Conservation (phyloP, 192 early-diverging fungal species). For the Coemansia sp. region DNA sequence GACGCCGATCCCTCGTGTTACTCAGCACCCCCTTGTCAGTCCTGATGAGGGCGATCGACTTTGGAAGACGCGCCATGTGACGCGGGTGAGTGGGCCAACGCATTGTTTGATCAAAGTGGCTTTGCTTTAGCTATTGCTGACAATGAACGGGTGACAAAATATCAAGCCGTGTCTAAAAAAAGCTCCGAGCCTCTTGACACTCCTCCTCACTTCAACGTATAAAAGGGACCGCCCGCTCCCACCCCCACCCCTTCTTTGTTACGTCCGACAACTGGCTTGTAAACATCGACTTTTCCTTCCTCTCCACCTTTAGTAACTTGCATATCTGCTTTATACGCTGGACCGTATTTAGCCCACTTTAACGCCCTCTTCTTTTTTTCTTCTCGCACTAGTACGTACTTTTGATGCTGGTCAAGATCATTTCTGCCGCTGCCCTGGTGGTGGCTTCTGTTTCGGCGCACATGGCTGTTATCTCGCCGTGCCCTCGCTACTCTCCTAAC, state of each 20-base stretch:
- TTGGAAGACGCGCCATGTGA: background rate
- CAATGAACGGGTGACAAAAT: background rate
- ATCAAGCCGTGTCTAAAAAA: background rate
- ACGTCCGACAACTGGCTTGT: background rate
- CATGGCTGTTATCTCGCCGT: constrained; percentile 45
- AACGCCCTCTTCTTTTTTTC: background rate
- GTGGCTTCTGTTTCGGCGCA: constrained; percentile 51
- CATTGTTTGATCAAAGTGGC: background rate
- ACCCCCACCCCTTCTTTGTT: background rate
- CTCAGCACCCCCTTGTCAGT: background rate
- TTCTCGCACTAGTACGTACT: constrained; percentile 8
- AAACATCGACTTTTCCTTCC: background rate
- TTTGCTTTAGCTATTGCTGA: background rate
- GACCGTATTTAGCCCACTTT: constrained; percentile 7
- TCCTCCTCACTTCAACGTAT: background rate
- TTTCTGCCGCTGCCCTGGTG: constrained; percentile 24
- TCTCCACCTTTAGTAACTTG: background rate
- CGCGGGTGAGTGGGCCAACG: background rate
- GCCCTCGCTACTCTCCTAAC: constrained; percentile 40
- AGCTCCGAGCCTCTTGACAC: background rate
- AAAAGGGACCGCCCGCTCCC: background rate
- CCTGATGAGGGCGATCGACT: background rate
- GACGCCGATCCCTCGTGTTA: background rate
- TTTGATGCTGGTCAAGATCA: constrained; percentile 23
- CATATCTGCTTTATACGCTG: constrained; percentile 3